phyloP scores from a whole-genome alignment of 805 yeast species.

The Saccharomycopsis microspora region DNA sequence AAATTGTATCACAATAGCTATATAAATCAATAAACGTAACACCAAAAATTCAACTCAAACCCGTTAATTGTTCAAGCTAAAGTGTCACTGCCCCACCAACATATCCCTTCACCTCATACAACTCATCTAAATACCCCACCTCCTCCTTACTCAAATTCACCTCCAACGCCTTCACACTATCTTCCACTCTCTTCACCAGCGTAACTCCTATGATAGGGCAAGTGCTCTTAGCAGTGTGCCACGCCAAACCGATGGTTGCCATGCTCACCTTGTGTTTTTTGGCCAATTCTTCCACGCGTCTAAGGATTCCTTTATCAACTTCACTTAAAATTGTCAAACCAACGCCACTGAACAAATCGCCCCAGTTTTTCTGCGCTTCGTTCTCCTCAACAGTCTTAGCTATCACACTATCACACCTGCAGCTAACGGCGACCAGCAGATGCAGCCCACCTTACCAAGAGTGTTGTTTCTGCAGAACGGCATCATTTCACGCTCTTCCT shows the following conservation, averaged over 20 bases:
- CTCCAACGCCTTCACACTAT: slow-evolving; percentile 33
- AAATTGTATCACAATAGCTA: too few relatives aligned
- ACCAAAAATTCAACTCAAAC: too few relatives aligned
- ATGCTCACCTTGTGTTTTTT: slow-evolving; percentile 34
- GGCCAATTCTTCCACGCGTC: slow-evolving; percentile 43
- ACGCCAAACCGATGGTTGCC: slow-evolving; percentile 43
- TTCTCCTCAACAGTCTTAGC: slow-evolving; percentile 27
- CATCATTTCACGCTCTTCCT: slow-evolving; percentile 53
- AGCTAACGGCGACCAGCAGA: slow-evolving; percentile 54
- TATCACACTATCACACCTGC: slow-evolving; percentile 37
- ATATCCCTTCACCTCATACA: not conserved
- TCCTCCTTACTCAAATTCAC: slow-evolving; percentile 24
- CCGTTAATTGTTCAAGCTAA: too few relatives aligned
- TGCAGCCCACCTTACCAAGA: slow-evolving; percentile 31
- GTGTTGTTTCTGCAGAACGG: slow-evolving; percentile 36
- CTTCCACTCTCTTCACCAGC: slow-evolving; percentile 38
- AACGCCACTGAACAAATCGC: too few relatives aligned
- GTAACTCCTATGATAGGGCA: slow-evolving; percentile 45
- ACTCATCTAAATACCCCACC: slow-evolving; percentile 5
- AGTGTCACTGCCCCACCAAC: too few relatives aligned
- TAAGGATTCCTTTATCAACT: slow-evolving; percentile 27
- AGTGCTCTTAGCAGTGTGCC: slow-evolving; percentile 40
- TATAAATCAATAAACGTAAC: too few relatives aligned
- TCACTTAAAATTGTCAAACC: slow-evolving; percentile 17
- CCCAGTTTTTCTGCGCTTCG: too few relatives aligned